Evolutionary conservation across 2,329 filamentous ascomycete species (phyloP).

Genomic region (Meredithiella fracta): DNA sequence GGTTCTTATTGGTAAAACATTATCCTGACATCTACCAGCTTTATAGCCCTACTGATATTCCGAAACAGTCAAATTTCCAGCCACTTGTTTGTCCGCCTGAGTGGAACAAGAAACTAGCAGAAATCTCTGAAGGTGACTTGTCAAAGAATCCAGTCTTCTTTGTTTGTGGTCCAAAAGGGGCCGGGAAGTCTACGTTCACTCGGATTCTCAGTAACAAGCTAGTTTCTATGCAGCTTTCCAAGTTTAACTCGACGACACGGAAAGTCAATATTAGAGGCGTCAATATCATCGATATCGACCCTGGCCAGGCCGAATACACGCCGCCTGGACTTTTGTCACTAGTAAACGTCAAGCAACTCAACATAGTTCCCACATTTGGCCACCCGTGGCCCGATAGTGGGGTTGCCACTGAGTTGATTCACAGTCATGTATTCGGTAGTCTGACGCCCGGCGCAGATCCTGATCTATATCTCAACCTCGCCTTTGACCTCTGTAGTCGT

Average conservation of each 20-base stretch:
- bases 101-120: slow-evolving; percentile 43
- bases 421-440: slow-evolving; percentile 50
- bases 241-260: slow-evolving; percentile 16
- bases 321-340: slow-evolving; percentile 55
- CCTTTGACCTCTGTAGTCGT: slow-evolving; percentile 42
- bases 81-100: slow-evolving; percentile 39
- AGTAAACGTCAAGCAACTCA: slow-evolving; percentile 39
- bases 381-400: slow-evolving; percentile 28
- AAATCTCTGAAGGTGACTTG: slow-evolving; percentile 20
- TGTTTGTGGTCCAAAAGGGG: slow-evolving; percentile 52
- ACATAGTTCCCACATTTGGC: slow-evolving; percentile 51
- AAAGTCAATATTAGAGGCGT: slow-evolving; percentile 21
- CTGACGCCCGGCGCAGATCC: slow-evolving; percentile 49
- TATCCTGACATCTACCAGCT: slow-evolving; percentile 27
- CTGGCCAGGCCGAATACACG: slow-evolving; percentile 60
- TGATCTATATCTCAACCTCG: slow-evolving; percentile 48
- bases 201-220: slow-evolving; percentile 50
- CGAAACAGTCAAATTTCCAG: slow-evolving; percentile 33
- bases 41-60: slow-evolving; percentile 34
- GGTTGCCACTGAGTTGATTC: slow-evolving; percentile 25
- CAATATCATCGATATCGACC: slow-evolving; percentile 58
- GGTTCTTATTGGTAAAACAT: slow-evolving; percentile 1
- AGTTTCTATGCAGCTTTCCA: slow-evolving; percentile 30
- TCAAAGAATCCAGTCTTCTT: slow-evolving; percentile 30
- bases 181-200: slow-evolving; percentile 62